Base-by-base conservation (phyloP, 1,284 basidiomycete species). In the Sporisorium sorghi region DNA sequence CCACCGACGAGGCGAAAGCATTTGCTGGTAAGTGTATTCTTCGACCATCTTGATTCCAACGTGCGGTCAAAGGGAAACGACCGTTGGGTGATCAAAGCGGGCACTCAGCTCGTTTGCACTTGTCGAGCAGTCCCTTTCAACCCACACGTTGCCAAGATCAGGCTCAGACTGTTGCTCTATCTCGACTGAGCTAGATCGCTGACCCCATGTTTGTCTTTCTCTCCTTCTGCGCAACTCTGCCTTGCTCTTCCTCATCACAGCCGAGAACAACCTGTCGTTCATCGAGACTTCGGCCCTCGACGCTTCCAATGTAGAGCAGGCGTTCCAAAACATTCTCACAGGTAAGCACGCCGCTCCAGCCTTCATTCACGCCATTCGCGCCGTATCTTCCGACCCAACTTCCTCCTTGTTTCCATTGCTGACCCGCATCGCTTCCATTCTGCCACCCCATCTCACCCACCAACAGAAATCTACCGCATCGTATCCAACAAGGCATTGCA, bases 271-370 rank as follows among this genome's bases (percentile, higher is more conserved):
- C 47, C 86, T 97, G 74, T 94, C 92, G 35, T 85, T 85, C 88
- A 97, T 99, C 81, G 96, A 99, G 88, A 99, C 96, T 69, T 99
- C 97, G 80, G 96, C 97, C 85, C 90, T 99, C 89, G 96, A 99
- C 89, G 94, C 95, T 78, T 94, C 93, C 57, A 98, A 98, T 87
- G 97, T 99, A 86, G 96, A 98, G 62, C 80, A 82, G 74, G 84
- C 96, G 56, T 99, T 99, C 91, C 94, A 98, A 86, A 95, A 91
- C 80, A 98, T 97, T 84, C 89, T 99, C 68, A 92, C 93, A 58
- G 94, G 94, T 94, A 60, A 71, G 90, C 86, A 19, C 21, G 11
- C 1, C 23, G 24, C n/a, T 5, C 9, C 12, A 23, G 19, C 24
- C 42, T 12, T 14, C n/a, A 0, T 33, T 37, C 2, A 14, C 46